phyloP scores from a whole-genome alignment of 2,329 filamentous ascomycete species.

The Nemania sp. region DNA sequence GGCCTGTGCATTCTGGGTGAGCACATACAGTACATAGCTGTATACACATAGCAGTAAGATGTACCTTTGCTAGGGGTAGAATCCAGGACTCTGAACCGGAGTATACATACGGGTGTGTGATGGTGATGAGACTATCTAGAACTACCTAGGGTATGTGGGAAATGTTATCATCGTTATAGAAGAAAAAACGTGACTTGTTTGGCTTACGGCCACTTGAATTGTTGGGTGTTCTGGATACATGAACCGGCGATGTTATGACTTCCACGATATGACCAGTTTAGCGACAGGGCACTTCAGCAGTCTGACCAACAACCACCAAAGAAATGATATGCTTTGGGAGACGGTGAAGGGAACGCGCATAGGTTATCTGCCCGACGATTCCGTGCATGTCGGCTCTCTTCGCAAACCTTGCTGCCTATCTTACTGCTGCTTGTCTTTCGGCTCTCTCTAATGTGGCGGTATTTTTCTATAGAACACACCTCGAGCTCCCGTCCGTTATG shows the following conservation, averaged over 20 bases:
- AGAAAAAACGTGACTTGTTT: background rate
- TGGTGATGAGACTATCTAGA: too few relatives aligned
- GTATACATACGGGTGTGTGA: too few relatives aligned
- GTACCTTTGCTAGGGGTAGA: too few relatives aligned
- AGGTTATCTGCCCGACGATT: background rate
- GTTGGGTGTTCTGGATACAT: background rate
- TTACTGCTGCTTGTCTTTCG: constrained; percentile 2
- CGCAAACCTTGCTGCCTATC: background rate
- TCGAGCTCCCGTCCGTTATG: background rate
- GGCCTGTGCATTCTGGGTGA: constrained; percentile 37
- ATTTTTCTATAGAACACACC: background rate
- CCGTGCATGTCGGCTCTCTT: background rate
- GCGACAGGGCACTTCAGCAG: background rate
- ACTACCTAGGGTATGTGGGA: too few relatives aligned
- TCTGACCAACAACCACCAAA: background rate
- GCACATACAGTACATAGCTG: background rate
- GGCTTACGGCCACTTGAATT: background rate
- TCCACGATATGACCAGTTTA: background rate
- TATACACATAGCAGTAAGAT: background rate
- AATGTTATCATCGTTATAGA: background rate
- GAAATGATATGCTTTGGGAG: too few relatives aligned
- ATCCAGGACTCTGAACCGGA: too few relatives aligned
- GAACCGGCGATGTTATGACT: background rate
- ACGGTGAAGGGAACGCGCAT: background rate
- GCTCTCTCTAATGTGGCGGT: background rate